These are phyloP conservation scores for Trametes sp. DNA, from an alignment of 1,284 basidiomycete genomes.

Conservation along the genomic window DNA sequence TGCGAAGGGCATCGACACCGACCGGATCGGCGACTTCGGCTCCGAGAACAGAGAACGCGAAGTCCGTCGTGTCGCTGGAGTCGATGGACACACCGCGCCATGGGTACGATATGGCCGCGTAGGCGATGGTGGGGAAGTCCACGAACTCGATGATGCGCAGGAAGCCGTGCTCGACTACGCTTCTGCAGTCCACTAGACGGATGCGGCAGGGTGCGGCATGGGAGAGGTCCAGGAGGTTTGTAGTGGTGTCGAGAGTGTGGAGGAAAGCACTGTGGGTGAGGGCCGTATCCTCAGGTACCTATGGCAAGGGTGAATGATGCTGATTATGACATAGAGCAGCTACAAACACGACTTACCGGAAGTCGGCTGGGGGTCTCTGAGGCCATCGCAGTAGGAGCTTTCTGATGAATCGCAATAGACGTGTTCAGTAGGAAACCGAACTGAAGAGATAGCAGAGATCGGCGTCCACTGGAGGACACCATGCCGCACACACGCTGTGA, in stretches of 20 bases:
- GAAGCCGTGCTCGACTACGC: background rate
- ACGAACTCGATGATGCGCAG: constrained; percentile 10
- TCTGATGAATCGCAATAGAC: background rate
- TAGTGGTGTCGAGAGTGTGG: background rate
- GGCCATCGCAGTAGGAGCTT: background rate
- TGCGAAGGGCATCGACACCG: constrained; percentile 17
- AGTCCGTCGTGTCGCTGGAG: background rate
- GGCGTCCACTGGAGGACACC: background rate
- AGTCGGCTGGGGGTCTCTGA: background rate
- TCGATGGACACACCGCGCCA: constrained; percentile 10
- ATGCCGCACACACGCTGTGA: background rate
- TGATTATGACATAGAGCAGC: background rate
- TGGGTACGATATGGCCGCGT: constrained; percentile 18
- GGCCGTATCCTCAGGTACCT: background rate
- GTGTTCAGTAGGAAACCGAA: background rate
- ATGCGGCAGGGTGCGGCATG: constrained; percentile 3
- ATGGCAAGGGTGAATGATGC: background rate
- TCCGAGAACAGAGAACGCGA: constrained; percentile 21
- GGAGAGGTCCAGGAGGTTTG: constrained; percentile 2
- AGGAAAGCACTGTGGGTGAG: background rate
- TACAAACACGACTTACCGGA: background rate
- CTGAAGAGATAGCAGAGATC: background rate
- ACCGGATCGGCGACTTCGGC: constrained; percentile 23
- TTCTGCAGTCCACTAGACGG: constrained; percentile 12
- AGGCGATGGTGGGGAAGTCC: constrained; percentile 7